Evolutionary conservation across 768 basidiomycete species (phyloP), one percentile per base, ranked within the genome.

Genomic region (Pisolithus sp.): DNA sequence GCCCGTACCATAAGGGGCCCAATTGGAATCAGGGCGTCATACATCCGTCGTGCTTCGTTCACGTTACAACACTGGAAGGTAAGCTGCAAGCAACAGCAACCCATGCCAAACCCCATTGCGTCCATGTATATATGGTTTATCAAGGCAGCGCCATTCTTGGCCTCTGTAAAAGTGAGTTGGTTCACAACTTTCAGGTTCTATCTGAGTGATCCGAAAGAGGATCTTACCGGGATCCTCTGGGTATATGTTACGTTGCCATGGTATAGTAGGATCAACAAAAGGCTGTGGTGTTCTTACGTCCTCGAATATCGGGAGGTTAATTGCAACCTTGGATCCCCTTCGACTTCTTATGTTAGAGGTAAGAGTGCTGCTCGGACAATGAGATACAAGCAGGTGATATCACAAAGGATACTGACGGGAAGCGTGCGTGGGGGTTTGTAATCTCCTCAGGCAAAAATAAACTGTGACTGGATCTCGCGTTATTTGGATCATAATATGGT

Each of bases 71-170:
- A 87, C 69, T 99, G 96, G 73, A 98, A 97, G 13, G 96, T 99
- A 54, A 98, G 77, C 62, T 99, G 96, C 48, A 99, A 76, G 68
- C 96, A 98, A 62, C 92, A 95, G 59, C 95, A 98, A 6, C 96
- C 96, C 96, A 98, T 99, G 44, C 96, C 96, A 67, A 99, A 99
- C 26, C 94, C 95, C 96, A 98, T 98, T 8, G 96, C 94, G 67
- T 99, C 96, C 75, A 98, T 80, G 66, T 98, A 98, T 56, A 99
- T 90, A 68, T 98, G 94, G 65, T 95, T 85, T 30, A 76, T 73
- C 34, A 91, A 76, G 15, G 94, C 93, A 5, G 93, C 92, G 2
- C 94, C 93, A 55, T 83, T 77, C 70, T 85, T 89, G 1, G 93
- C 93, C 75, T 96, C 93, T 89, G 47, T 2, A 31, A 8, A 21